These are phyloP conservation scores for Cyclanthera cordifolia DNA, from an alignment of 306 rosid genomes.

Conservation along the genomic window DNA sequence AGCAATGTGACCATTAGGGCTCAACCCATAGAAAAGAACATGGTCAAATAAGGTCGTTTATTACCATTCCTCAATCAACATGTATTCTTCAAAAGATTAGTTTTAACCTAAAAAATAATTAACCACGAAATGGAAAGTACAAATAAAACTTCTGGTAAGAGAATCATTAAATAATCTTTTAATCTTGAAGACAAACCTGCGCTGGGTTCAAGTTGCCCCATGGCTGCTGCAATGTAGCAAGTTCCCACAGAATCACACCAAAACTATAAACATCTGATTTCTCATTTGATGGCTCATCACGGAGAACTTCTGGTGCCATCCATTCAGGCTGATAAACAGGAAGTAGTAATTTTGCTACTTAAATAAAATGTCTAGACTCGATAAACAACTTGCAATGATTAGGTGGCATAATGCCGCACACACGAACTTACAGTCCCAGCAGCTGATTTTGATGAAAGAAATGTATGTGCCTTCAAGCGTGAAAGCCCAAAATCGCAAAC, in stretches of 20 bases:
- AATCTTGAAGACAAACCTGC: conserved; percentile 47
- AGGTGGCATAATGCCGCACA: neutral
- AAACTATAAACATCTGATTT: conserved; percentile 92
- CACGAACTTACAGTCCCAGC: conserved; percentile 88
- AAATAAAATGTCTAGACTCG: neutral
- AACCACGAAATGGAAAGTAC: neutral
- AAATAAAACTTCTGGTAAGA: neutral
- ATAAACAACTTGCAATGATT: neutral
- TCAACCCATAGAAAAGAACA: neutral
- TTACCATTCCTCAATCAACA: neutral
- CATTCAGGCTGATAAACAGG: conserved; percentile 55
- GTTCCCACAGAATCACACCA: conserved; percentile 91
- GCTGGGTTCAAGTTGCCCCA: conserved; percentile 90
- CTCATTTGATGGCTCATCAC: conserved; percentile 94
- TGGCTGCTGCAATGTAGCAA: conserved; percentile 77
- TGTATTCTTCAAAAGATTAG: neutral
- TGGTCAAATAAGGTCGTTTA: no score
- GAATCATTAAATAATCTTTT: neutral
- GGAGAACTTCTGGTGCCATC: conserved; percentile 99
- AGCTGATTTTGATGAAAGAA: conserved; percentile 93
- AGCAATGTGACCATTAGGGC: neutral
- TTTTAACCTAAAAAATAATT: neutral
- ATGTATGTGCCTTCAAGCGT: conserved; percentile 85
- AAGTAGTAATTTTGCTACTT: conserved; percentile 8
- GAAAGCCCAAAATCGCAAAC: conserved; percentile 98